phyloP scores from a whole-genome alignment of 208 protist genomes.

The Acanthamoeba healyi region DNA sequence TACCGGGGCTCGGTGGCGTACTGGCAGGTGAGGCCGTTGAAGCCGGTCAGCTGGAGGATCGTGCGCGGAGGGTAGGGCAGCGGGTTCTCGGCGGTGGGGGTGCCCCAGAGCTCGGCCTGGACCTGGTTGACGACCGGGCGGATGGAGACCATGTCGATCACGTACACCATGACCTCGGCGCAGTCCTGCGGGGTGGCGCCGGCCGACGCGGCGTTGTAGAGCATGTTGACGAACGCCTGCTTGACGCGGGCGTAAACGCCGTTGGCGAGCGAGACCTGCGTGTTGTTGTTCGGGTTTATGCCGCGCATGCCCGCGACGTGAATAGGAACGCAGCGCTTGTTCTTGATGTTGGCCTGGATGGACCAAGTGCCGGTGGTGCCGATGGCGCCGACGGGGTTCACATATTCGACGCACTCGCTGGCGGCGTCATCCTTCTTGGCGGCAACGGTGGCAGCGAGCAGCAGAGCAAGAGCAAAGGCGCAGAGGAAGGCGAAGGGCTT shows the following conservation, averaged over 20 bases:
- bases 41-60: conserved; percentile 28
- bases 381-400: neutral
- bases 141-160: conserved; percentile 34
- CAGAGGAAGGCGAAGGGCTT: neutral
- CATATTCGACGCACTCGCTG: neutral
- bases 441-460: neutral
- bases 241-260: conserved; percentile 34
- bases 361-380: conserved; percentile 17
- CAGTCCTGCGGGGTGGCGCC: neutral
- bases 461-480: neutral
- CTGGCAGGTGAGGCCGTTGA: conserved; percentile 59
- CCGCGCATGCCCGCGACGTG: conserved; percentile 51
- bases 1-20: neutral
- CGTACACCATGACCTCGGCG: conserved; percentile 34
- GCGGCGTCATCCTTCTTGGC: neutral
- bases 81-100: neutral
- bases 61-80: conserved; percentile 1
- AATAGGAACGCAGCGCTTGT: conserved; percentile 1
- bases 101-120: conserved; percentile 25
- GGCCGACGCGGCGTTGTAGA: neutral
- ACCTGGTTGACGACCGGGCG: conserved; percentile 31
- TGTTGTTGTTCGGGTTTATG: conserved; percentile 34
- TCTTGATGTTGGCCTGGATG: conserved; percentile 25
- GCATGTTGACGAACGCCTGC: conserved; percentile 63
- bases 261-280: conserved; percentile 8